These are phyloP conservation scores for Triticum aestivum DNA, from an alignment of 176 grass and related monocot genomes.

Conservation along the genomic window DNA sequence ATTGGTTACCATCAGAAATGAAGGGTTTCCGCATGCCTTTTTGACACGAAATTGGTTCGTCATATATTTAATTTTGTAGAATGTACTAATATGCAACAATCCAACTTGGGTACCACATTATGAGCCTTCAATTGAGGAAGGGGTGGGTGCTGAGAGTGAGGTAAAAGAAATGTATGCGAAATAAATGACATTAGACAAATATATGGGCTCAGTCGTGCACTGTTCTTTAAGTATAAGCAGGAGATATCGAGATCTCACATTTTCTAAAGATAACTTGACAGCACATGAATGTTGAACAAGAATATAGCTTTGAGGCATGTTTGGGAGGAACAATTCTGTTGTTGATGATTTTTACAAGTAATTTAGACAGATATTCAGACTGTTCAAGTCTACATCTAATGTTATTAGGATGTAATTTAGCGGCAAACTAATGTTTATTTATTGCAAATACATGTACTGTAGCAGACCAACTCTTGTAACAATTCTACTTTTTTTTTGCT, in stretches of 20 bases:
- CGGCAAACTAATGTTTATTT: not conserved
- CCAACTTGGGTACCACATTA: not conserved
- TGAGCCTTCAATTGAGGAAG: not conserved
- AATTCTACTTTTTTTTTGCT: not conserved
- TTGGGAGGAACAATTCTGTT: slow-evolving; percentile 17
- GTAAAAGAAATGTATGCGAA: not conserved
- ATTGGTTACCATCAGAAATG: not conserved
- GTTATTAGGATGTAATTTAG: not conserved
- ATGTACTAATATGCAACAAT: not conserved
- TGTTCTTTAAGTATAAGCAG: not conserved
- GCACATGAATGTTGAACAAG: not conserved
- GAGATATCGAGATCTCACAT: not conserved
- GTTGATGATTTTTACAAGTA: slow-evolving; percentile 4
- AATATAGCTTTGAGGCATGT: not conserved
- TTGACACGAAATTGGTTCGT: not conserved
- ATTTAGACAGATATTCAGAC: slow-evolving; percentile 1
- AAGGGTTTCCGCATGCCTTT: not conserved
- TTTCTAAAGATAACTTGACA: slow-evolving; percentile 23
- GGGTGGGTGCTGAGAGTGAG: not conserved
- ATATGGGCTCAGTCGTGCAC: not conserved
- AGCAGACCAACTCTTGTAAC: not conserved
- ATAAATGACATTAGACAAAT: not conserved
- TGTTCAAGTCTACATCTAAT: slow-evolving; percentile 9
- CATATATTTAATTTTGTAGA: not conserved
- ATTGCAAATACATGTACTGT: not conserved